A percentile compares a stretch with the other conserved stretches of the same genome.
Conservation (phyloP, 495 filamentous ascomycete genomes). For the Cryomyces minteri region DNA sequence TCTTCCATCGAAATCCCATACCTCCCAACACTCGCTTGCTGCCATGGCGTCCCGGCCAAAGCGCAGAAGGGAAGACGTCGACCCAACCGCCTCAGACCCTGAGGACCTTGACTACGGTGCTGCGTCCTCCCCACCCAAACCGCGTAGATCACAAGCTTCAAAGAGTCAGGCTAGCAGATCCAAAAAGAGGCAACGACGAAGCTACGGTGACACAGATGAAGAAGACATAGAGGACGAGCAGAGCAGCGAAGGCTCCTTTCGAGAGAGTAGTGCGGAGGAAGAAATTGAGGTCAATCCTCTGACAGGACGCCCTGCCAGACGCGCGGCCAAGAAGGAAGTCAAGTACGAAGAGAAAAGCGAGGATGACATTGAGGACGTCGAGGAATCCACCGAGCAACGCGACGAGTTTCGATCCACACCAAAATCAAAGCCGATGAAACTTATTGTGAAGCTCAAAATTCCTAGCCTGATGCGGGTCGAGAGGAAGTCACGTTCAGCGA, state of each 20-base stretch:
- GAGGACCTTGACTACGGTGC: slow-evolving; percentile 63
- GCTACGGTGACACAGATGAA: slow-evolving; percentile 39
- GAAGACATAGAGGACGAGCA: slow-evolving; percentile 38
- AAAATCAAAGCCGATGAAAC: slow-evolving; percentile 1
- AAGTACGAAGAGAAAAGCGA: slow-evolving; percentile 21
- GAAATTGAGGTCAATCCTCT: slow-evolving; percentile 43
- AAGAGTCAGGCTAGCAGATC: slow-evolving; percentile 23
- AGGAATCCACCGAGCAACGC: slow-evolving; percentile 3
- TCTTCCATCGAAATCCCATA: not conserved
- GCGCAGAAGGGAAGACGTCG: slow-evolving; percentile 55
- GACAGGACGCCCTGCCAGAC: slow-evolving; percentile 52
- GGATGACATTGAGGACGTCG: slow-evolving; percentile 25
- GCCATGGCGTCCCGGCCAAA: slow-evolving; percentile 36
- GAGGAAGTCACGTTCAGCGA: too few species aligned
- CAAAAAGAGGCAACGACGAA: slow-evolving; percentile 28
- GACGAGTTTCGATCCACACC: not conserved
- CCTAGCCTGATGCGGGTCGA: not conserved
- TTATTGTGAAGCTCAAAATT: slow-evolving; percentile 18
- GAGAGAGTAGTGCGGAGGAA: slow-evolving; percentile 37
- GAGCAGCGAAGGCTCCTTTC: slow-evolving; percentile 36
- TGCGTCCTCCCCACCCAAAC: slow-evolving; percentile 6
- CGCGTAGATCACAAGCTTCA: slow-evolving; percentile 16
- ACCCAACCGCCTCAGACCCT: slow-evolving; percentile 69
- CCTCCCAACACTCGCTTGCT: slow-evolving; percentile 2
- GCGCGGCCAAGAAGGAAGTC: slow-evolving; percentile 34